Evolutionary conservation across 139 green algal species (phyloP), one percentile per base, ranked within the genome.

Genomic region (Coccomyxa sp.): DNA sequence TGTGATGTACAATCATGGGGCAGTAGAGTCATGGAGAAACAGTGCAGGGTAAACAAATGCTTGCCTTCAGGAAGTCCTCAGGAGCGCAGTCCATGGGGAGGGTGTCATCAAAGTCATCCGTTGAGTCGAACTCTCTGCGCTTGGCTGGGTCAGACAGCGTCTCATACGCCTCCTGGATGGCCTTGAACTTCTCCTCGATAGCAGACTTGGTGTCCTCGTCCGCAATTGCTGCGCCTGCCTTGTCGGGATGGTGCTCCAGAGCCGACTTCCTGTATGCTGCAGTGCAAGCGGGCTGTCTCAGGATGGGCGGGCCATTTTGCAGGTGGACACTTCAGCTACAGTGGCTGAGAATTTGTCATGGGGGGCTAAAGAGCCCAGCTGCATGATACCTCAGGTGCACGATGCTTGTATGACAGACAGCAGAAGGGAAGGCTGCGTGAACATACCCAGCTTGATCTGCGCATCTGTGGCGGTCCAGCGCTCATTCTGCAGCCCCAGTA

Each of bases 51-150:
- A n/a, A n/a, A n/a, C n/a, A n/a, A n/a, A n/a, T n/a, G n/a, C n/a
- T n/a, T n/a, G n/a, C 92, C 89, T 94, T 93, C 89, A 94, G 96
- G 78, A 99, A 99, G 80, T 97, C 94, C 12, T 80, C 83, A 12
- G 87, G 71, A 0, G 83, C 82, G 81, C 91, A 95, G 36, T 92
- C 86, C 24, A 79, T 50, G 6, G 95, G 95, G 78, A 99, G 84
- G 1, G 86, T 88, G 87, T 99, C 95, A 81, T 99, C 95, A 88
- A 99, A 99, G 68, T 95, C 89, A 81, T 98, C 95, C 5, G 82
- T 90, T 18, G 91, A 97, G 86, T 99, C 95, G 39, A 91, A 99
- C 84, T 98, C 92, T 8, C 94, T 86, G 24, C 89, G 81, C 34
- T 86, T 86, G 27, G 83, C 77, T 0, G 93, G 91, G 84, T 98